Evolutionary conservation across 305 asterid species (phyloP).

Genomic region (Fraxinus xanthoxyloides): DNA sequence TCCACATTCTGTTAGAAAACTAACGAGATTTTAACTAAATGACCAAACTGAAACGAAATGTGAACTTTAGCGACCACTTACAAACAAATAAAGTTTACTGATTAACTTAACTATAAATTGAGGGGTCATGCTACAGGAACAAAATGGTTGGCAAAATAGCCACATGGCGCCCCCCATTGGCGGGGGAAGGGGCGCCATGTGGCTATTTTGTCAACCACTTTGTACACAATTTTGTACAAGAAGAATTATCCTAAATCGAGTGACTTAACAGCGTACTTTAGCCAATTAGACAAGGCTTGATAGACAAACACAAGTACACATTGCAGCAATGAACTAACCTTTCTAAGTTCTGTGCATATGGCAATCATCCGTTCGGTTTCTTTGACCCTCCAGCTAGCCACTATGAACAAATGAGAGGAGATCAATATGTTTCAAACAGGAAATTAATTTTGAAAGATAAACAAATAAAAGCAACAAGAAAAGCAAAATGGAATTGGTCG

Average conservation of each 20-base stretch:
- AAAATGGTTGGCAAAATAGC: too few relatives aligned
- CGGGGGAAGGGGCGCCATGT: too few relatives aligned
- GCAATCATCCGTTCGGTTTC: slow-evolving; percentile 99
- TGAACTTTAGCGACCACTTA: not conserved
- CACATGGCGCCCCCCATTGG: too few relatives aligned
- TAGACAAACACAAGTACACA: not conserved
- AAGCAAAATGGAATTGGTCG: not conserved
- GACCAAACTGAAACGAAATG: not conserved
- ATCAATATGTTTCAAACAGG: not conserved
- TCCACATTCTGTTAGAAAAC: not conserved
- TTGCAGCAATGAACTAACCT: slow-evolving; percentile 47
- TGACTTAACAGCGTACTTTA: not conserved
- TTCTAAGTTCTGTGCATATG: slow-evolving; percentile 93
- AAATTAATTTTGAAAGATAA: slow-evolving; percentile 7
- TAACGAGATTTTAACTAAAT: not conserved
- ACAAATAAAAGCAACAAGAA: not conserved
- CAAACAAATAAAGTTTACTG: not conserved
- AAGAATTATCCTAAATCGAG: too few relatives aligned
- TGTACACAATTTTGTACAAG: too few relatives aligned
- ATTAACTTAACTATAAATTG: not conserved
- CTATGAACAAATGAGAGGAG: slow-evolving; percentile 35
- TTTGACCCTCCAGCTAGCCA: slow-evolving; percentile 99
- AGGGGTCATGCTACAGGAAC: too few relatives aligned
- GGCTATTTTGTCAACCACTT: too few relatives aligned
- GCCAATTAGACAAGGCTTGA: not conserved